A percentile compares a stretch with the other conserved stretches of the same genome.
Conservation (phyloP, 169 alveolate genomes). For the Eimeria tenella region DNA sequence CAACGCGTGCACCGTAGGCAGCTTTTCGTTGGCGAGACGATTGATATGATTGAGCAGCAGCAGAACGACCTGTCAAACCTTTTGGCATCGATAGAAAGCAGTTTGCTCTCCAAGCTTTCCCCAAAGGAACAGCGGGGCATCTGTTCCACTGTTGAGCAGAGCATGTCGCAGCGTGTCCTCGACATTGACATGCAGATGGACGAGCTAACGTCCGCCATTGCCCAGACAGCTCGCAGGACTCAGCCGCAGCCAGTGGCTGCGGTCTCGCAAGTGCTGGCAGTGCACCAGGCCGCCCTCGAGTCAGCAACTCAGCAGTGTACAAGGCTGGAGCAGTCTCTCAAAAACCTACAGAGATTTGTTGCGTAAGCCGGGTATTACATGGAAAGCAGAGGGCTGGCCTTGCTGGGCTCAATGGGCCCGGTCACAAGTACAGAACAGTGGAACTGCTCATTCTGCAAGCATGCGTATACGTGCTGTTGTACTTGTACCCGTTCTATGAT, state of each 20-base stretch:
- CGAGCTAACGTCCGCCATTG: constrained; percentile 66
- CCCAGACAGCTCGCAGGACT: constrained; percentile 63
- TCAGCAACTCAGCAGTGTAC: constrained; percentile 67
- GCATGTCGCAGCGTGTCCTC: constrained; percentile 63
- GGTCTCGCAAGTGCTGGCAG: constrained; percentile 76
- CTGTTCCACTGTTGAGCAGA: constrained; percentile 69
- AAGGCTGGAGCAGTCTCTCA: constrained; percentile 60
- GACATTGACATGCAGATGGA: constrained; percentile 72
- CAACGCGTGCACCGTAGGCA: constrained; percentile 74
- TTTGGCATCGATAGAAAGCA: constrained; percentile 68
- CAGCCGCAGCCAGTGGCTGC: constrained; percentile 74
- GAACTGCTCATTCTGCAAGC: no score
- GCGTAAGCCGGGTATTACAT: constrained; percentile 16
- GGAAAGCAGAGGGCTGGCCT: not conserved
- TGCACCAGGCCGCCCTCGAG: constrained; percentile 80
- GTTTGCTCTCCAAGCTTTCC: constrained; percentile 45
- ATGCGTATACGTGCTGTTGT: no score
- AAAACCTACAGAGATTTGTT: constrained; percentile 58
- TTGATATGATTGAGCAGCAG: constrained; percentile 77
- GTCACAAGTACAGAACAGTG: not conserved
- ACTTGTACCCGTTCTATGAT: no score
- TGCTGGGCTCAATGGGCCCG: constrained; percentile 5
- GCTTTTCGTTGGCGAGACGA: constrained; percentile 62
- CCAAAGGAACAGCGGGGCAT: constrained; percentile 47
- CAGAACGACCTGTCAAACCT: constrained; percentile 68